Base-by-base conservation (phyloP, 106 monocot species). In the Allium sativum region DNA sequence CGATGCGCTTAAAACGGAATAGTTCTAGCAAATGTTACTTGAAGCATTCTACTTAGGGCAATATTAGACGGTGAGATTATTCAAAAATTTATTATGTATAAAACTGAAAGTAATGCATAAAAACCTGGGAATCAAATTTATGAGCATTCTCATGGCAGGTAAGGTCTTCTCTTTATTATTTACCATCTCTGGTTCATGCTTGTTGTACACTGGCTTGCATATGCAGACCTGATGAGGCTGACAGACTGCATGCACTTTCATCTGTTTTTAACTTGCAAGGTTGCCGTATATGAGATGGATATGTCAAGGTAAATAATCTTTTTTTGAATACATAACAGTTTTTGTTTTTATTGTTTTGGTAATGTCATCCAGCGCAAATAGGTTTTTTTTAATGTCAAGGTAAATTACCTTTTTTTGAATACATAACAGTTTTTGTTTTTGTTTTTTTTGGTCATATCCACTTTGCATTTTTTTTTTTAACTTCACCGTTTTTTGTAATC, bases 1-100 rank as follows among this genome's bases (percentile, higher is more conserved):
- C 52, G 77, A 82, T 59, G 81, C 74, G 7, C 42, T 91, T 60
- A 55, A 56, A 48, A 12, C 58, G 78, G 76, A n/a, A 69, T 91
- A 31, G 66, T 56, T 52, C 96, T 90, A 59, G 84, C 73, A 47
- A 40, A 9, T 16, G 76, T 87, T 72, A 87, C 91, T 18, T 98
- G 91, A 87, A 74, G 48, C 61, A 98, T 98, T 67, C 58, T 91
- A 55, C 78, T 80, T 55, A 82, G 78, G 61, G 90, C 87, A 50
- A 73, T 88, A 53, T 51, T 84, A 44, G 66, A 54, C 12, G 60
- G 44, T 59, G 79, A 70, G 18, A 59, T 68, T 66, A 22, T 68
- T 42, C 61, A 65, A 68, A 18, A 13, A 18, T 65, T 91, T 91
- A 19, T 81, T 82, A 48, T 75, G 59, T 42, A 42, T 59, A 59